A percentile compares a stretch with the other conserved stretches of the same genome.
These are phyloP conservation scores for Chlorella sorokiniana DNA, from an alignment of 139 green algal genomes.

Conservation along the genomic window DNA sequence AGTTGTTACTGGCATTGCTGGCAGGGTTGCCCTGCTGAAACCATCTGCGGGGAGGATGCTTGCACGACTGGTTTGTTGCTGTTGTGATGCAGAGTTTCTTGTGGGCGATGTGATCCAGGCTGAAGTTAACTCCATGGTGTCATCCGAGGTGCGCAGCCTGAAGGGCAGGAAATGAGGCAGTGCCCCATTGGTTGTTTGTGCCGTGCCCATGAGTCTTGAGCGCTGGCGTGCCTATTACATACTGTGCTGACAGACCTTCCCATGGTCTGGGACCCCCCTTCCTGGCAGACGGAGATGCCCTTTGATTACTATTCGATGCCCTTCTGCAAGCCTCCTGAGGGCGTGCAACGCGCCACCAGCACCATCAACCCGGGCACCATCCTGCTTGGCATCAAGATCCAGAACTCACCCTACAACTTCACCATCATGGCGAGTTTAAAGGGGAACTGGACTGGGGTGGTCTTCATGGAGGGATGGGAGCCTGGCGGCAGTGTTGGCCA, in stretches of 20 bases:
- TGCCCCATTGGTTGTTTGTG: too few relatives aligned
- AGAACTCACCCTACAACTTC: conserved; percentile 95
- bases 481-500: neutral
- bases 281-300: conserved; percentile 83
- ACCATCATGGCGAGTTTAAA: conserved; percentile 72
- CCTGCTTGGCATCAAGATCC: conserved; percentile 82
- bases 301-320: conserved; percentile 95
- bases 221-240: too few relatives aligned
- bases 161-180: neutral
- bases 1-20: too few relatives aligned
- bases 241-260: too few relatives aligned
- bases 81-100: conserved; percentile 59
- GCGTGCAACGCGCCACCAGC: conserved; percentile 66
- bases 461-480: neutral
- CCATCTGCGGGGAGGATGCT: too few relatives aligned
- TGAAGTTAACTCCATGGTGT: conserved; percentile 89
- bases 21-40: too few relatives aligned
- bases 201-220: too few relatives aligned
- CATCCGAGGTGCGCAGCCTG: conserved; percentile 84
- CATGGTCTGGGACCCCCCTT: too few relatives aligned
- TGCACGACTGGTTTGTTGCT: neutral
- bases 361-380: conserved; percentile 93
- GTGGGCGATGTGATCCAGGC: conserved; percentile 58
- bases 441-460: neutral
- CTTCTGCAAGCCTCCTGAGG: conserved; percentile 90